Conservation (phyloP, 2,329 filamentous ascomycete genomes). For the Neophaeococcomyces mojaviensis region DNA sequence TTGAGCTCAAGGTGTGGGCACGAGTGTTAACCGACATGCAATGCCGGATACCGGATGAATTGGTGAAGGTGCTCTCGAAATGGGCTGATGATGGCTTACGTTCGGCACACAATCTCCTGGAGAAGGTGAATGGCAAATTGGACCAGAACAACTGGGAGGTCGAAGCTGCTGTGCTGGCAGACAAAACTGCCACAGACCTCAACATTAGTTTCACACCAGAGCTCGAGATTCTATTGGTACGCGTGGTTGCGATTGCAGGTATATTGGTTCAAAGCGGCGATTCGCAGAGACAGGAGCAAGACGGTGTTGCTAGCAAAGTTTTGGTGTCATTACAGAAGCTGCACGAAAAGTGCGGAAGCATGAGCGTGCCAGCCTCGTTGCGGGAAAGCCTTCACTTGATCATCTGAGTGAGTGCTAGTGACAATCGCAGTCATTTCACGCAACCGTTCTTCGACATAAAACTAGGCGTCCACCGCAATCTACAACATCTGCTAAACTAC, state of each 20-base stretch:
- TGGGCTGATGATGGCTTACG: conserved; percentile 50
- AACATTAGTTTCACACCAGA: neutral
- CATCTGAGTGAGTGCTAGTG: too few species aligned
- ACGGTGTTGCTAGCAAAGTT: neutral
- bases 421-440: too few species aligned
- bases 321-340: too few species aligned
- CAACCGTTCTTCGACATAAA: too few species aligned
- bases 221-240: neutral
- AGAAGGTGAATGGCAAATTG: neutral
- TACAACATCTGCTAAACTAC: too few species aligned
- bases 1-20: conserved; percentile 65
- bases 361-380: too few species aligned
- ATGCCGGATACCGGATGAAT: neutral
- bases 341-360: too few species aligned
- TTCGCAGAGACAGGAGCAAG: neutral
- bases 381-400: too few species aligned
- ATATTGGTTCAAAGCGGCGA: neutral
- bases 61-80: conserved; percentile 13
- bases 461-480: too few species aligned
- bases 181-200: too few species aligned
- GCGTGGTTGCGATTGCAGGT: neutral
- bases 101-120: neutral
- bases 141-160: too few species aligned
- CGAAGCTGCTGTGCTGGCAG: too few species aligned
- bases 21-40: conserved; percentile 35